Evolutionary conservation across 2,329 filamentous ascomycete species (phyloP).

Genomic region (Fusarium haematococcum): DNA sequence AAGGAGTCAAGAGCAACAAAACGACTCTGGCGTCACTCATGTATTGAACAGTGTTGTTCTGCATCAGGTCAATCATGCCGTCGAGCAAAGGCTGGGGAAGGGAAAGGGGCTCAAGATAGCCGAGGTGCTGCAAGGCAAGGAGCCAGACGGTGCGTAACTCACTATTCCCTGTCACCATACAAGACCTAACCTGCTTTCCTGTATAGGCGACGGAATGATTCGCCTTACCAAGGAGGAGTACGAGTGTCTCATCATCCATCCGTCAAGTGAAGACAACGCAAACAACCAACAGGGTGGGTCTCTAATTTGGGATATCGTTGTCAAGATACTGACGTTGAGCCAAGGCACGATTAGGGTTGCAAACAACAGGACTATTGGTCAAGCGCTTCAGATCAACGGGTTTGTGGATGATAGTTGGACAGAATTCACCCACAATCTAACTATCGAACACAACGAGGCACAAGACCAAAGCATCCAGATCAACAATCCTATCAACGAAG

Average conservation of each 20-base stretch:
- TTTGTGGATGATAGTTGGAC: background rate
- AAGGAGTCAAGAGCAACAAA: background rate
- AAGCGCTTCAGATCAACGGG: background rate
- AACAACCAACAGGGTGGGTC: background rate
- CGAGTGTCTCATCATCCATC: background rate
- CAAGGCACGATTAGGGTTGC: background rate
- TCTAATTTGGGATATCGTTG: too few species aligned
- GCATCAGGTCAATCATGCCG: background rate
- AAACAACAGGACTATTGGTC: background rate
- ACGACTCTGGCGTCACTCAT: background rate
- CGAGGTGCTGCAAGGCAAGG: background rate
- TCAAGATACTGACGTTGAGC: too few species aligned
- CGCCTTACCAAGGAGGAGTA: conserved; percentile 8
- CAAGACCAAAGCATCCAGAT: background rate
- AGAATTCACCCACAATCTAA: background rate
- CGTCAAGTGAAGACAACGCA: background rate
- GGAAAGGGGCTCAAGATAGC: background rate
- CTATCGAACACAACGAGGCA: background rate
- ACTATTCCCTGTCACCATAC: too few species aligned
- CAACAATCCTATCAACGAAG: background rate
- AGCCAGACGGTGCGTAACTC: background rate
- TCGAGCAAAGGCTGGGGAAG: background rate
- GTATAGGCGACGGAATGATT: background rate
- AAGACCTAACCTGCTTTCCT: background rate
- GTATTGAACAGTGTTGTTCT: background rate